Evolutionary conservation across 768 basidiomycete species (phyloP).

Genomic region (Phanerodontia chrysosporium): DNA sequence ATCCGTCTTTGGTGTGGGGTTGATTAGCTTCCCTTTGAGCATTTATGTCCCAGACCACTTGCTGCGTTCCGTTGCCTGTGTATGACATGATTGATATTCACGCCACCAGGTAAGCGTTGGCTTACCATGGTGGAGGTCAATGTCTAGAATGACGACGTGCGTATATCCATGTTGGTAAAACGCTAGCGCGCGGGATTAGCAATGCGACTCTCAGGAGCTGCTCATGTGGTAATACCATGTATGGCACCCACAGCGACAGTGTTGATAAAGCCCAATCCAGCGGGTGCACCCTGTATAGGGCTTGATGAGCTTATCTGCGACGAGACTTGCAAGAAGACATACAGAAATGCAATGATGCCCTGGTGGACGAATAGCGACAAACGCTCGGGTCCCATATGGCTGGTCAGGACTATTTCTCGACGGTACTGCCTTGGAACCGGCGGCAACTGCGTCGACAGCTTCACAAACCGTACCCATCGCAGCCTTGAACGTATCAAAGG

Average conservation of each 20-base stretch:
- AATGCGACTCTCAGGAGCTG: too few relatives aligned
- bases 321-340: background rate
- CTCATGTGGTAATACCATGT: slow-evolving; percentile 54
- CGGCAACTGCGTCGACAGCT: slow-evolving; percentile 73
- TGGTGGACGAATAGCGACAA: slow-evolving; percentile 84
- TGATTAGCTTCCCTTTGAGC: background rate
- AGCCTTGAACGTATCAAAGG: slow-evolving; percentile 73
- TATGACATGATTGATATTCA: background rate
- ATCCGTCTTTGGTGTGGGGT: slow-evolving; percentile 20
- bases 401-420: background rate
- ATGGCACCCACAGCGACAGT: slow-evolving; percentile 88
- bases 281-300: slow-evolving; percentile 55
- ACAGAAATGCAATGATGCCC: slow-evolving; percentile 90
- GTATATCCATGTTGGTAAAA: slow-evolving; percentile 74
- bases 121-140: slow-evolving; percentile 86
- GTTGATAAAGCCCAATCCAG: slow-evolving; percentile 94
- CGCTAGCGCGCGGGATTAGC: slow-evolving; percentile 40
- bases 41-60: background rate
- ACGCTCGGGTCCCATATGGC: slow-evolving; percentile 38
- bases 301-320: too few relatives aligned
- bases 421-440: background rate
- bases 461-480: slow-evolving; percentile 83
- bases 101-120: background rate
- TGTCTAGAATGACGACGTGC: slow-evolving; percentile 83
- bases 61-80: slow-evolving; percentile 1